Evolutionary conservation across 169 alveolate genomes (phyloP).

Genomic region (Eimeria praecox): DNA sequence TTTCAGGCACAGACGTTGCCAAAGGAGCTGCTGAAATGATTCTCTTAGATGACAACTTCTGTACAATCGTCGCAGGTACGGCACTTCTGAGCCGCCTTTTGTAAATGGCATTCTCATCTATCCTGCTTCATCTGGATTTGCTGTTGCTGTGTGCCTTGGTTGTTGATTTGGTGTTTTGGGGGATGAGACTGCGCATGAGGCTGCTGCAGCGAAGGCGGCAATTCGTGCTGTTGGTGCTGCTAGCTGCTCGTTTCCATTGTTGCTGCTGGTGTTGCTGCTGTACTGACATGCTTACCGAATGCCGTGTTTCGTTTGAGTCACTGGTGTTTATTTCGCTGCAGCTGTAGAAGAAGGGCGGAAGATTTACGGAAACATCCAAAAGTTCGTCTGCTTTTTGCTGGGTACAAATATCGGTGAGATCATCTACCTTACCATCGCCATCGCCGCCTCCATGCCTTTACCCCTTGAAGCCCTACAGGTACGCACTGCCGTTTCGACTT

Average conservation of each 20-base stretch:
- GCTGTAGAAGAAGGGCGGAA: conserved; percentile 95
- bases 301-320: not conserved
- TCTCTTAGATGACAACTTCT: conserved; percentile 98
- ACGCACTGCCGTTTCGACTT: not conserved
- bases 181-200: not conserved
- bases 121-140: not conserved
- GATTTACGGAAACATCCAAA: conserved; percentile 96
- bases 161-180: not conserved
- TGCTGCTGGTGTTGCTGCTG: not conserved
- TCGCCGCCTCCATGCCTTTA: conserved; percentile 91
- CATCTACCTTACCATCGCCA: conserved; percentile 90
- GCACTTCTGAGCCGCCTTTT: not conserved
- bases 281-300: not conserved
- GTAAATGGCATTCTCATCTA: not conserved
- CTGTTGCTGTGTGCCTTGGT: not conserved
- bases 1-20: conserved; percentile 99
- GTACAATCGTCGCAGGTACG: conserved; percentile 89
- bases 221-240: not conserved
- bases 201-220: not conserved
- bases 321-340: conserved; percentile 28
- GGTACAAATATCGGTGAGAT: conserved; percentile 96
- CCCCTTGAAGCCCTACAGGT: conserved; percentile 93
- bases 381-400: conserved; percentile 95
- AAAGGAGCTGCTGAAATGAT: conserved; percentile 99
- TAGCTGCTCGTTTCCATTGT: not conserved